These are phyloP conservation scores for Calonectria multiphialidica DNA, from an alignment of 2,329 filamentous ascomycete species.

Conservation along the genomic window DNA sequence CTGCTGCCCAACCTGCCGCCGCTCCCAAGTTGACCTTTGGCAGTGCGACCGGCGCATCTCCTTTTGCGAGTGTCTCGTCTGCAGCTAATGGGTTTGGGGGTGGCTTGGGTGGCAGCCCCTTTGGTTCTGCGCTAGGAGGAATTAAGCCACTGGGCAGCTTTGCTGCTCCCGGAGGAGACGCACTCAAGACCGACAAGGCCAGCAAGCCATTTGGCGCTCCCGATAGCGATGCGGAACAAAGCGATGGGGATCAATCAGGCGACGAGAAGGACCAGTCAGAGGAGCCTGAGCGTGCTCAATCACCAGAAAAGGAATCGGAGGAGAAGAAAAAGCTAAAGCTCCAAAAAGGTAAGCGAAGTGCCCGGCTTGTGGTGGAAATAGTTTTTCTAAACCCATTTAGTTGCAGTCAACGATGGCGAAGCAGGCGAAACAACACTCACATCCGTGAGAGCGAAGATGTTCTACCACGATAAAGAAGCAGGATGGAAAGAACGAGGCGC, in stretches of 20 bases:
- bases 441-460: conserved; percentile 85
- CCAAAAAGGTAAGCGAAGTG: conserved; percentile 73
- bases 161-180: conserved; percentile 68
- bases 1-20: conserved; percentile 45
- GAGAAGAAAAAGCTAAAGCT: conserved; percentile 75
- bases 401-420: conserved; percentile 86
- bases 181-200: conserved; percentile 69
- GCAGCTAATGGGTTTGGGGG: conserved; percentile 63
- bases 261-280: conserved; percentile 58
- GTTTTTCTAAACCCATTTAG: conserved; percentile 56
- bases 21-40: conserved; percentile 65
- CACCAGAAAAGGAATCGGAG: conserved; percentile 68
- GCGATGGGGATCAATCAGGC: conserved; percentile 51
- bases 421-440: conserved; percentile 83
- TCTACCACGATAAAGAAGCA: conserved; percentile 77
- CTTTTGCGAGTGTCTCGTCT: conserved; percentile 60
- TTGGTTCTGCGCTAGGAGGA: conserved; percentile 53
- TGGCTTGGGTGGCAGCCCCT: conserved; percentile 53
- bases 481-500: conserved; percentile 92
- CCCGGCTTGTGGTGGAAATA: neutral
- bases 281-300: conserved; percentile 58
- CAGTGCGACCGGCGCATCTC: conserved; percentile 55
- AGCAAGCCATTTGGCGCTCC: conserved; percentile 83
- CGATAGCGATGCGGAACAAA: conserved; percentile 72
- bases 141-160: conserved; percentile 73